These are phyloP conservation scores for Ajuga reptans DNA, from an alignment of 305 asterid genomes.

Conservation along the genomic window DNA sequence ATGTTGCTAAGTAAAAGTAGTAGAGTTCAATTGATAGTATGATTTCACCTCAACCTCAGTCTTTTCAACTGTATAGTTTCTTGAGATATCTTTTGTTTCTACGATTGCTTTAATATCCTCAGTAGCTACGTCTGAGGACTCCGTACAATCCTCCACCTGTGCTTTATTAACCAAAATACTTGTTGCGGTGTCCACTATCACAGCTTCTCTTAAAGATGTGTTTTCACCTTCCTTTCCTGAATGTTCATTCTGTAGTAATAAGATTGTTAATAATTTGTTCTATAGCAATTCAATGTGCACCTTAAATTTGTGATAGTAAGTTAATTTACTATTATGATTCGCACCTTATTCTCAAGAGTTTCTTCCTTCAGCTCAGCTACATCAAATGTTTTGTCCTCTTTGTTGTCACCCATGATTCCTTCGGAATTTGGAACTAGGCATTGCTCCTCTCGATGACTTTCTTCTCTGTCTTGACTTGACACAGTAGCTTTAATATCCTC, in stretches of 20 bases:
- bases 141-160: slow-evolving; percentile 5
- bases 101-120: no score
- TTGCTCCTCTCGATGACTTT: slow-evolving; percentile 1
- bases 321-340: not conserved
- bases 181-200: slow-evolving; percentile 14
- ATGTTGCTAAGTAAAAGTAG: not conserved
- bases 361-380: slow-evolving; percentile 8
- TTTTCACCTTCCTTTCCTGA: slow-evolving; percentile 18
- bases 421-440: not conserved
- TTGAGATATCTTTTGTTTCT: slow-evolving; percentile 21
- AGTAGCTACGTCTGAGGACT: no score
- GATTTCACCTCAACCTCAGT: slow-evolving; percentile 16
- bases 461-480: slow-evolving; percentile 22
- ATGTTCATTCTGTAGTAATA: not conserved
- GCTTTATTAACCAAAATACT: slow-evolving; percentile 11
- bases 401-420: slow-evolving; percentile 9
- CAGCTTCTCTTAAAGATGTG: slow-evolving; percentile 20
- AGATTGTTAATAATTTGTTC: not conserved
- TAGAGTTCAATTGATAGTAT: not conserved
- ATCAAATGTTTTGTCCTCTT: slow-evolving; percentile 10
- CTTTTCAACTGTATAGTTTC: slow-evolving; percentile 18
- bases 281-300: no score
- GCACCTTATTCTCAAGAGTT: slow-evolving; percentile 18
- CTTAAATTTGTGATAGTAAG: no score
- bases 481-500: not conserved